Base-by-base conservation (phyloP, 192 early-diverging fungal genomes). In the Gamsiella multidivaricata region DNA sequence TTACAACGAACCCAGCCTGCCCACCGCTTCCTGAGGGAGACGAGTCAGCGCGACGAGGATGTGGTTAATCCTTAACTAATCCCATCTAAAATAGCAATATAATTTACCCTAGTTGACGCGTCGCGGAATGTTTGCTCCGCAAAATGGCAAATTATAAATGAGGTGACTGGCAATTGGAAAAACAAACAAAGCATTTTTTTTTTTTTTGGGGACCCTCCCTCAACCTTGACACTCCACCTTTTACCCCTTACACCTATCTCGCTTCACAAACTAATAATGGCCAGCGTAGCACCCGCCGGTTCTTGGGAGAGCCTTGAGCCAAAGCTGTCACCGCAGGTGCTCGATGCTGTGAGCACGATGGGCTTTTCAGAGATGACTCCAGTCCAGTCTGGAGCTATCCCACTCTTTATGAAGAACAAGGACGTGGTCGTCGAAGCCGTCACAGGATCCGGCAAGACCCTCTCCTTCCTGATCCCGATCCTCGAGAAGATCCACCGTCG, bases 351-450 rank as follows among this genome's bases (percentile, higher is more conserved):
- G 3, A 57, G 57, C 8, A 81, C 82, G 29, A 82, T 95, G 50
- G 94, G 93, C 4, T 99, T 95, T 70, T 70, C 86, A 7, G 80
- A 88, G 42, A 97, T 96, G 95, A 99, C 96, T 3, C 96, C 96
- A 4, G 96, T 97, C 20, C 97, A 99, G 82, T 88, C 94, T 0
- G 83, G 91, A 4, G 90, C 95, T 0, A 97, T 98, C 41, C 97
- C 97, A 9, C 87, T 94, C 23, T 96, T 98, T 69, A 81, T 95
- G 80, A 88, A 92, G 65, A 89, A 93, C 74, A 95, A 96, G 80
- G 97, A 99, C 82, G 96, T 99, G 0, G 93, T 99, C 5, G 96
- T 97, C 15, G 95, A 97, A 85, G 97, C 96, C 8, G 94, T 94
- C 10, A 98, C 97, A 2, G 97, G 97, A 14, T 98, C 97, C 0